Evolutionary conservation across 345 rosid species (phyloP), one percentile per base, ranked within the genome.

Genomic region (Gossypium raimondii): DNA sequence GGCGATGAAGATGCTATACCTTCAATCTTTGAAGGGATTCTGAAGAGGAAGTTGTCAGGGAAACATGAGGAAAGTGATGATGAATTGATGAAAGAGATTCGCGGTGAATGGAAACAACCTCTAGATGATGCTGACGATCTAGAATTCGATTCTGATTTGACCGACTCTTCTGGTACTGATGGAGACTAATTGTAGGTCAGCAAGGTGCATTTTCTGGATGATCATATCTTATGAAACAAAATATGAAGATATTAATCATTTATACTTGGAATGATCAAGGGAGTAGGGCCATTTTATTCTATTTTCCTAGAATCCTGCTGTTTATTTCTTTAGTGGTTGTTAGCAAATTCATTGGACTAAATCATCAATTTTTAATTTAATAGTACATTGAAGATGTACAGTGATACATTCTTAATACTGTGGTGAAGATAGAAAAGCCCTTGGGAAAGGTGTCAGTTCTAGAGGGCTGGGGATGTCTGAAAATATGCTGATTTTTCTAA

Each of bases 21-120:
- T 0, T 76, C 80, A 0, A 85, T 92, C 12, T 84, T 92, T 11
- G 96, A 87, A 75, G 89, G 81, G 38, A 84, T 92, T 65, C 77
- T 87, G 83, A 84, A 62, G 65, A 83, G 95, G 77, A 90, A 89
- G 83, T 71, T 92, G 79, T 80, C 91, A 0, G 93, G 93, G 44
- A 80, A 83, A 72, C 84, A 87, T 60, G 92, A 85, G 1, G 87
- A 91, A 57, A 86, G 89, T 56, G 90, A 87, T 47, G 79, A 73
- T 25, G 87, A 86, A 59, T 76, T 89, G 55, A 84, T 85, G 89
- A 70, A 83, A 70, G 86, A 78, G 45, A 77, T 88, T 25, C 61
- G 82, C 13, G 8, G 55, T 9, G 18, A 41, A 11, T 7, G 27
- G 16, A 67, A 53, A 47, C 65, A 76, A 59, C 60, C 82, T 48